These are phyloP conservation scores for Hypoxylon sp. DNA, from an alignment of 2,329 filamentous ascomycete genomes.

Conservation along the genomic window DNA sequence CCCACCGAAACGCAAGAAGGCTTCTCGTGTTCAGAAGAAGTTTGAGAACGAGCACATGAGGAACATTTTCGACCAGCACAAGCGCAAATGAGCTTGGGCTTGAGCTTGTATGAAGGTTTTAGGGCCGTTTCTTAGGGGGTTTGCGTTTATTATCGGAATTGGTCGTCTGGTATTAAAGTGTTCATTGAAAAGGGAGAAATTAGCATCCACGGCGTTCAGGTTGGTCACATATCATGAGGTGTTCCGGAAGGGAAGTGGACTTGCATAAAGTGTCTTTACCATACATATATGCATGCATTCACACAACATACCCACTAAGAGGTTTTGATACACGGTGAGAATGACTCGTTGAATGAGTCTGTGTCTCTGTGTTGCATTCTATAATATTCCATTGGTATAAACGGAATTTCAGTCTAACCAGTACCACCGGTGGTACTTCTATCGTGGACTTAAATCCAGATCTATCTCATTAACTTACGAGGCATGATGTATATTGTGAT, in stretches of 20 bases:
- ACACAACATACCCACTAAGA: constrained; percentile 14
- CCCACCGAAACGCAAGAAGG: constrained; percentile 76
- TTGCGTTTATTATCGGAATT: constrained; percentile 54
- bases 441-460: constrained; percentile 9
- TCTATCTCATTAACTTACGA: background rate
- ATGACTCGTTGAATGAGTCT: background rate
- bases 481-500: background rate
- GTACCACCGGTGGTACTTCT: constrained; percentile 16
- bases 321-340: background rate
- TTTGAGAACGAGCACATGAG: constrained; percentile 91
- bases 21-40: constrained; percentile 82
- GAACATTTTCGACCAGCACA: constrained; percentile 76
- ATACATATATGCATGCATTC: constrained; percentile 7
- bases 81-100: constrained; percentile 9
- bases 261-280: background rate
- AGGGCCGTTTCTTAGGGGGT: background rate
- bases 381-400: constrained; percentile 20
- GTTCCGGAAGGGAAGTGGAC: constrained; percentile 17
- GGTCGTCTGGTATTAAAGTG: background rate
- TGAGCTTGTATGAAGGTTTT: constrained; percentile 53
- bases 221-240: constrained; percentile 20
- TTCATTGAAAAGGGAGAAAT: constrained; percentile 2
- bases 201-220: constrained; percentile 39
- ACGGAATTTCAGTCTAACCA: constrained; percentile 9
- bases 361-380: background rate